A percentile compares a stretch with the other conserved stretches of the same genome.
These are phyloP conservation scores for Ascochyta fabae DNA, from an alignment of 2,329 filamentous ascomycete species.

Conservation along the genomic window DNA sequence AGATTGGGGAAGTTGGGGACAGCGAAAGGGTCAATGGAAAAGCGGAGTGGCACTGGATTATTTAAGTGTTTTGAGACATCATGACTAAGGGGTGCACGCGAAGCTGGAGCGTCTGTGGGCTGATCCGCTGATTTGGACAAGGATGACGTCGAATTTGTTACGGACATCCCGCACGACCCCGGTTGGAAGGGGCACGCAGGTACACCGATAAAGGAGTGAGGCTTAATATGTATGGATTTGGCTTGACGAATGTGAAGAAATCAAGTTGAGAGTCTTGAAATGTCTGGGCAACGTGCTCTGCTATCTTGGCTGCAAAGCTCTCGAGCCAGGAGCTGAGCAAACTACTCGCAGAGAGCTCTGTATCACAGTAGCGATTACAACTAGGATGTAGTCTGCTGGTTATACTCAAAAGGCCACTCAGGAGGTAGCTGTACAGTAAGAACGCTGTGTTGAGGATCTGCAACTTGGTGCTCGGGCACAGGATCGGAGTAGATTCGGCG, in stretches of 20 bases:
- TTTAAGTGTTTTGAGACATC: conserved; percentile 9
- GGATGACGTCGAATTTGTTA: conserved; percentile 14
- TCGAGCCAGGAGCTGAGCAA: neutral
- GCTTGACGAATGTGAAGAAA: neutral
- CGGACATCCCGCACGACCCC: conserved; percentile 8
- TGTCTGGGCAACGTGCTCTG: conserved; percentile 3
- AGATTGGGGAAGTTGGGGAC: neutral
- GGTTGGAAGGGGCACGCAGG: conserved; percentile 6
- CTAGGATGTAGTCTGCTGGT: neutral
- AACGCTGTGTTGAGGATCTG: conserved; percentile 1
- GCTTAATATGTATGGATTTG: neutral
- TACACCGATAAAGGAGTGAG: conserved; percentile 11
- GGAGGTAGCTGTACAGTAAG: neutral
- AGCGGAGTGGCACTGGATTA: conserved; percentile 12
- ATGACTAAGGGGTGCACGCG: conserved; percentile 17
- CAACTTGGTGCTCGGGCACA: neutral
- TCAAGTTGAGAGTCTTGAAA: conserved; percentile 9
- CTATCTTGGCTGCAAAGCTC: conserved; percentile 1
- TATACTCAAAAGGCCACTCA: neutral
- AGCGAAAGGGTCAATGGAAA: conserved; percentile 8
- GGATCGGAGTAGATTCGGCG: conserved; percentile 16
- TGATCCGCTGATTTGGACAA: conserved; percentile 17
- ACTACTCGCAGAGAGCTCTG: no score
- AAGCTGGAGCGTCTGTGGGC: conserved; percentile 16
- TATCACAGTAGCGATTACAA: neutral